These are phyloP conservation scores for Dissophora globulifera DNA, from an alignment of 192 early-diverging fungal species.

Conservation along the genomic window DNA sequence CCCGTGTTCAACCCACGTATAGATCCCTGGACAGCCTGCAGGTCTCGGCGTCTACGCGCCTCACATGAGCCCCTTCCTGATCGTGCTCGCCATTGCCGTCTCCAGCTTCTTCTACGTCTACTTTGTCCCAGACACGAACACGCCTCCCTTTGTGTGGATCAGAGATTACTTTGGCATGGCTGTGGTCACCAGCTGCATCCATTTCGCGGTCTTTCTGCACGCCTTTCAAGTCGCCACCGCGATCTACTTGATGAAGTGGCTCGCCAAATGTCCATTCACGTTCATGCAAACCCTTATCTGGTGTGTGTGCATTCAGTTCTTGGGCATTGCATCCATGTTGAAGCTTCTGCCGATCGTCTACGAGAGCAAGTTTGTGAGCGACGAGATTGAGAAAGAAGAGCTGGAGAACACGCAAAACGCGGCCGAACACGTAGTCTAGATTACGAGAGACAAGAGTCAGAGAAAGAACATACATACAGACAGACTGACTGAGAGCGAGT, in stretches of 20 bases:
- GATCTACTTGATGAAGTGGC: slow-evolving; percentile 18
- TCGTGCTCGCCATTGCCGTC: slow-evolving; percentile 11
- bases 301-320: slow-evolving; percentile 24
- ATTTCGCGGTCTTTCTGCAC: slow-evolving; percentile 30
- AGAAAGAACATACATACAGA: no score
- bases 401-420: neutral
- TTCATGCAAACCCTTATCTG: slow-evolving; percentile 20
- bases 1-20: no score
- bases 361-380: slow-evolving; percentile 28
- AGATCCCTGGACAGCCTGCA: slow-evolving; percentile 42
- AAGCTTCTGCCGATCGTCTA: slow-evolving; percentile 46
- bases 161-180: neutral
- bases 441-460: no score
- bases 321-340: slow-evolving; percentile 45
- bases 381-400: slow-evolving; percentile 19
- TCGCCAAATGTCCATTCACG: slow-evolving; percentile 17
- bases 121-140: slow-evolving; percentile 26
- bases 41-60: slow-evolving; percentile 37
- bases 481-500: no score
- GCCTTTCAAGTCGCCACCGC: slow-evolving; percentile 30
- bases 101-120: slow-evolving; percentile 19
- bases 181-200: slow-evolving; percentile 12
- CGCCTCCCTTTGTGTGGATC: slow-evolving; percentile 11
- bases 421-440: no score
- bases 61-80: slow-evolving; percentile 23